Percentiles rank a stretch among this genome's conserved stretches.
Conservation (phyloP, 1,284 basidiomycete genomes). For the Heterobasidion annosum region DNA sequence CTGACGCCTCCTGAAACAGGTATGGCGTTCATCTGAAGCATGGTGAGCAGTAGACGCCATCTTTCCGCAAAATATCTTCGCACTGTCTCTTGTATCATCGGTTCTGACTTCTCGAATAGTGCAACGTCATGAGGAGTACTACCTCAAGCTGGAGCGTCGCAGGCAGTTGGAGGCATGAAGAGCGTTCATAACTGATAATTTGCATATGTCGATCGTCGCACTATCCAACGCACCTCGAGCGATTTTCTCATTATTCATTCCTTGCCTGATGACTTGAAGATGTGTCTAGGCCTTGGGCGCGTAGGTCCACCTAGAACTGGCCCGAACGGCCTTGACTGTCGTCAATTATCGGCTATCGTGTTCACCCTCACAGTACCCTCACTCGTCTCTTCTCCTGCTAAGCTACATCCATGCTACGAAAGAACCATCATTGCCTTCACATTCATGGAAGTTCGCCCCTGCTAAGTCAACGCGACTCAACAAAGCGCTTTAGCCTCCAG, state of each 20-base stretch:
- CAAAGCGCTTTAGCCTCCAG: too few relatives aligned
- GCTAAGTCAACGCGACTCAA: too few relatives aligned
- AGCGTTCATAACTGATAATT: neutral
- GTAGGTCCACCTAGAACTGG: neutral
- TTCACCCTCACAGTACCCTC: too few relatives aligned
- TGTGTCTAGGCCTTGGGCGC: neutral
- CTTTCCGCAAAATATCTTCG: neutral
- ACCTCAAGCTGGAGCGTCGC: slow-evolving; percentile 69
- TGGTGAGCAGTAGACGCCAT: slow-evolving; percentile 37
- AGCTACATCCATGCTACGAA: too few relatives aligned
- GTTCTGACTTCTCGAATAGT: slow-evolving; percentile 34
- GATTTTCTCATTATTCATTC: neutral
- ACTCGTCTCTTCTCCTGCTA: too few relatives aligned
- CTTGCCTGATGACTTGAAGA: neutral
- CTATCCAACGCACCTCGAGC: neutral
- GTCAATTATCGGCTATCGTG: too few relatives aligned
- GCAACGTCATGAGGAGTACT: slow-evolving; percentile 73
- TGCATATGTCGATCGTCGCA: neutral
- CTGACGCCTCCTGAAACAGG: slow-evolving; percentile 34
- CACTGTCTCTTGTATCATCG: neutral
- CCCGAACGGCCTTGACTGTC: neutral
- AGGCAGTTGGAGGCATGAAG: slow-evolving; percentile 10
- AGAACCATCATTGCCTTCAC: too few relatives aligned
- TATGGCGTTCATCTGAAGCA: slow-evolving; percentile 70
- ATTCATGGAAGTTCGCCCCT: too few relatives aligned